These are phyloP conservation scores for Begonia loranthoides DNA, from an alignment of 306 rosid genomes.

Conservation along the genomic window DNA sequence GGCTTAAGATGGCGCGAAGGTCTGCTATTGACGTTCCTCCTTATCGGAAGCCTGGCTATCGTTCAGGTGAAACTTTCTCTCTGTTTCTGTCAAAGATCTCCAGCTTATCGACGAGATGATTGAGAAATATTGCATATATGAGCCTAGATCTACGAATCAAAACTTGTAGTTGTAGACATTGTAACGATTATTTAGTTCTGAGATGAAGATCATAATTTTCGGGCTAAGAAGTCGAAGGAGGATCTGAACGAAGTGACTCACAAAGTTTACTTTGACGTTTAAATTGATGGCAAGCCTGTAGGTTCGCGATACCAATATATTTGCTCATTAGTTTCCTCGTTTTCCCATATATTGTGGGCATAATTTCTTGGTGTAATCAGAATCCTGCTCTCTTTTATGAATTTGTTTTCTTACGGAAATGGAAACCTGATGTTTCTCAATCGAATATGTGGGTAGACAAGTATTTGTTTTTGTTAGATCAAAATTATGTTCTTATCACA, in stretches of 20 bases:
- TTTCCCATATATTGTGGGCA: neutral
- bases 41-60: slow-evolving; percentile 51
- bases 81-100: neutral
- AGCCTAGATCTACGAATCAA: neutral
- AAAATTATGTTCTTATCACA: slow-evolving; percentile 12
- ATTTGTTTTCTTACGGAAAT: no score
- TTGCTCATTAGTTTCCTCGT: neutral
- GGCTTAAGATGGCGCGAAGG: slow-evolving; percentile 41
- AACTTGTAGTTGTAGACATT: neutral
- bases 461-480: no score
- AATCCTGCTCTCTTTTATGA: neutral
- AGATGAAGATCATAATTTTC: slow-evolving; percentile 4
- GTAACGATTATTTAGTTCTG: no score
- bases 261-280: slow-evolving; percentile 82
- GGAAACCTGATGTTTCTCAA: no score
- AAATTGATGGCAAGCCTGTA: slow-evolving; percentile 69
- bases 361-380: no score
- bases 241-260: slow-evolving; percentile 72
- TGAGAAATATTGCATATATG: neutral
- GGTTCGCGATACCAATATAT: slow-evolving; percentile 21
- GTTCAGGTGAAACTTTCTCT: slow-evolving; percentile 33
- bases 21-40: slow-evolving; percentile 33
- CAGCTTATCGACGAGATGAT: neutral
- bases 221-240: slow-evolving; percentile 78
- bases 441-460: no score